Base-by-base conservation (phyloP, 164 flowering plant genomes). In the Stephania yunnanensis region DNA sequence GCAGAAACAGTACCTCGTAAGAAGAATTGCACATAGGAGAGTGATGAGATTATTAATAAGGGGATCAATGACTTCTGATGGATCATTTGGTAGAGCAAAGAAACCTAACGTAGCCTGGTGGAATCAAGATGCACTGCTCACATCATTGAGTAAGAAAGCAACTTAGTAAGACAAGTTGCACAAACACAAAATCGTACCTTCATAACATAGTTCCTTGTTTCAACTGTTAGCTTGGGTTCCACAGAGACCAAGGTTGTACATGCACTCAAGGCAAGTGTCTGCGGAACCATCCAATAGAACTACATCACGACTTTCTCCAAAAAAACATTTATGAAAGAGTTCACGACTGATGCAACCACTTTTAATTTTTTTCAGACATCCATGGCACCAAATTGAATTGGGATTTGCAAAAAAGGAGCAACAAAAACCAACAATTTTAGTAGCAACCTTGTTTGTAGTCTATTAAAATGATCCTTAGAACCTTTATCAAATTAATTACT, bases 221-320 rank as follows among this genome's bases (percentile, higher is more conserved):
- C 99, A 63, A 82, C 82, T 10, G 97, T 85, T 71, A 96, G 83
- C 81, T 89, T 94, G 80, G 98, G 99, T 82, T 96, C 99, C 81
- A 96, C 90, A 75, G 98, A 92, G 45, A 96, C 97, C 84, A 94
- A 83, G 71, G 99, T 96, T 17, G 98, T 93, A 78, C 97, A 94
- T 0, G 99, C 97, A 87, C 87, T 91, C 76, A 96, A 58, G 36
- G 78, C 78, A 61, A 76, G 69, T 53, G 69, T 70, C 78, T 76
- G 73, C 78, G 70, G 46, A 70, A 70, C 13, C 68, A 75, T 42
- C 13, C 55, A 75, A 31, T 19, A 73, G 82, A 68, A 73, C 19
- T 74, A 48, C 25, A 4, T 66, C 70, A 50, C 30, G 64, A 67
- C 1, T 30, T 67, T 48, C 73, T 67, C 44, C 17, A 55, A 75